These are phyloP conservation scores for Phaffomyces antillensis DNA, from an alignment of 805 yeast species.

Conservation along the genomic window DNA sequence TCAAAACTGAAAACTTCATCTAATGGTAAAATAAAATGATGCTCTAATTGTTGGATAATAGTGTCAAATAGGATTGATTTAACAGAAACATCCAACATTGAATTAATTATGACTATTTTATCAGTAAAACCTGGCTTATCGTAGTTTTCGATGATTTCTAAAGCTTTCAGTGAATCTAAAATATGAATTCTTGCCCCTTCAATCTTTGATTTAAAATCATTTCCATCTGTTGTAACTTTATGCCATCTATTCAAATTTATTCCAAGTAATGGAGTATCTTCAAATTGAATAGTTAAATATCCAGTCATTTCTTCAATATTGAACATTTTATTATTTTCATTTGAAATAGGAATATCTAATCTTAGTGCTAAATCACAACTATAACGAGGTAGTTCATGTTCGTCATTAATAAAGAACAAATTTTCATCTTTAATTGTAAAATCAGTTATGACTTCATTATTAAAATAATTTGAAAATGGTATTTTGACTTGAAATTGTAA, in stretches of 20 bases:
- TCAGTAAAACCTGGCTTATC: constrained; percentile 1
- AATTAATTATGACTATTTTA: constrained; percentile 2
- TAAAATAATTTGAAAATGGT: background rate
- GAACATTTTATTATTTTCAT: constrained; percentile 7
- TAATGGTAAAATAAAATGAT: background rate
- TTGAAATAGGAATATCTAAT: constrained; percentile 7
- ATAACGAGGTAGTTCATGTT: background rate
- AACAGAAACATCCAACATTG: constrained; percentile 13
- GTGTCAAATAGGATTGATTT: constrained; percentile 20
- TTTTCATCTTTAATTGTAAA: background rate
- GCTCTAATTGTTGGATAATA: constrained; percentile 14
- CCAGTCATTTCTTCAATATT: constrained; percentile 11
- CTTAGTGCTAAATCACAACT: constrained; percentile 1
- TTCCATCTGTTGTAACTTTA: constrained; percentile 8
- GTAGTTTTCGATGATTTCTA: constrained; percentile 6
- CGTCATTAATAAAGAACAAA: background rate
- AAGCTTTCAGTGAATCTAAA: constrained; percentile 10
- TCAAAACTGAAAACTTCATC: background rate
- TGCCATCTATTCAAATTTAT: constrained; percentile 19
- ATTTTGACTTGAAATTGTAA: background rate
- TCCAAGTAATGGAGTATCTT: constrained; percentile 9
- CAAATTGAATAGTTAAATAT: constrained; percentile 8
- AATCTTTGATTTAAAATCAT: constrained; percentile 6
- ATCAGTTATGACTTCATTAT: background rate
- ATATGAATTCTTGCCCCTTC: constrained; percentile 14